Conservation (phyloP, 1,284 basidiomycete species). For the Uromyces viciae-fabae region DNA sequence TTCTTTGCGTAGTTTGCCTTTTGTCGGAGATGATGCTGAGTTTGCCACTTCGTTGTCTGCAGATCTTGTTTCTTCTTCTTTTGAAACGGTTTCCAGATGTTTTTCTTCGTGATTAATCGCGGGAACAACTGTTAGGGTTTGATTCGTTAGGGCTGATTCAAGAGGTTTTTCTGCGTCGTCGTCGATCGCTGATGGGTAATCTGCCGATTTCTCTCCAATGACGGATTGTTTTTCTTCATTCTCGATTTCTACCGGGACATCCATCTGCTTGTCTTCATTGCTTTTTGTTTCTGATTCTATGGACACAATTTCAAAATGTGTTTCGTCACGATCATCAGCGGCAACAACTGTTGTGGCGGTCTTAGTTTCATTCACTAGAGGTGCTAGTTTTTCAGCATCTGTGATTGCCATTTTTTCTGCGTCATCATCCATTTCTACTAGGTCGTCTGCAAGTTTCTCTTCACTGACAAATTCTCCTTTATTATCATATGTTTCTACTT, state of each 20-base stretch:
- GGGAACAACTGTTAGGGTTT: not conserved
- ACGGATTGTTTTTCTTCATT: not conserved
- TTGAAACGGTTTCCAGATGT: not conserved
- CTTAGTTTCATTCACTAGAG: too few species aligned
- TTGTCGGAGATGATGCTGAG: not conserved
- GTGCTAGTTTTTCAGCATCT: too few species aligned
- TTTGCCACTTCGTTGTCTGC: not conserved
- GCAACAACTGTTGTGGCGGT: too few species aligned
- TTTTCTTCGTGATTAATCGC: not conserved
- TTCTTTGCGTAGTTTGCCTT: constrained; percentile 9
- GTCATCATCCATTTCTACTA: too few species aligned
- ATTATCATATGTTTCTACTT: too few species aligned
- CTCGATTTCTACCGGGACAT: not conserved
- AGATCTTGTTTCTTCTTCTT: not conserved
- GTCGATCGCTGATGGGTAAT: not conserved
- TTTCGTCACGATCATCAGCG: too few species aligned
- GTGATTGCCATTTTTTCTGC: too few species aligned
- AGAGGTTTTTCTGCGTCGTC: not conserved
- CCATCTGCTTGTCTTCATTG: too few species aligned
- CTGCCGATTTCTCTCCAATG: not conserved
- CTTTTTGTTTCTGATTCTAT: too few species aligned
- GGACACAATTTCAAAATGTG: too few species aligned
- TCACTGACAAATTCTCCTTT: too few species aligned
- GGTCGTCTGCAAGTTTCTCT: too few species aligned
- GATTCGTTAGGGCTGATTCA: not conserved